phyloP scores from a whole-genome alignment of 1,284 basidiomycete species.

The Ceratobasidium sp. region DNA sequence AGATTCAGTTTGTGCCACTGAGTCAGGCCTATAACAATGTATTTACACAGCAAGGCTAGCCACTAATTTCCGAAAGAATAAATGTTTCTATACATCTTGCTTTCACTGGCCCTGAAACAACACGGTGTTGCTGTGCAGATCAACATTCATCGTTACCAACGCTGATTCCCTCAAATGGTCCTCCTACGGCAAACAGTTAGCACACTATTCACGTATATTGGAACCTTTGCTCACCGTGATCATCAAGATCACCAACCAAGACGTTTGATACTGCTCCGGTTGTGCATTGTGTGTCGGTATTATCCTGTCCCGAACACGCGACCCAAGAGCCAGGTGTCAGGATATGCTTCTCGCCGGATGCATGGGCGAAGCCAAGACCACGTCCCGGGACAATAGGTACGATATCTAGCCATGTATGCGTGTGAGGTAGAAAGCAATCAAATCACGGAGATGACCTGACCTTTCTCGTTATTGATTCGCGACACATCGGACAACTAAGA shows the following conservation, averaged over 20 bases:
- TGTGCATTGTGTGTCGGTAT: not conserved
- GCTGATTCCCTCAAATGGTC: not conserved
- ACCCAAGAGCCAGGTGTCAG: constrained; percentile 17
- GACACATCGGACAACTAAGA: not conserved
- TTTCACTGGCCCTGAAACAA: too few species aligned
- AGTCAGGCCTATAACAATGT: too few species aligned
- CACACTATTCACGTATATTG: not conserved
- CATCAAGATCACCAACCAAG: not conserved
- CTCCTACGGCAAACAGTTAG: not conserved
- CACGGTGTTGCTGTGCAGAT: too few species aligned
- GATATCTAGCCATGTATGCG: not conserved
- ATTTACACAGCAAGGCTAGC: too few species aligned
- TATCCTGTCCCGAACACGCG: constrained; percentile 26
- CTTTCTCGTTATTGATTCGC: not conserved
- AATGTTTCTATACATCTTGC: too few species aligned
- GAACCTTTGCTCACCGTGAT: not conserved
- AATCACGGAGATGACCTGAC: not conserved
- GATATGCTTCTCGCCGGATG: constrained; percentile 31
- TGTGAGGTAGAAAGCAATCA: not conserved
- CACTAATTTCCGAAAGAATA: too few species aligned
- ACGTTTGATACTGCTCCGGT: not conserved
- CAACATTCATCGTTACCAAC: not conserved
- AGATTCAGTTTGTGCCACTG: too few species aligned
- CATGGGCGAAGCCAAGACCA: constrained; percentile 12
- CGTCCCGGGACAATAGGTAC: constrained; percentile 13